A percentile compares a stretch with the other conserved stretches of the same genome.
Conservation (phyloP, 176 grass and related monocot species). For the Neostapfia colusana region DNA sequence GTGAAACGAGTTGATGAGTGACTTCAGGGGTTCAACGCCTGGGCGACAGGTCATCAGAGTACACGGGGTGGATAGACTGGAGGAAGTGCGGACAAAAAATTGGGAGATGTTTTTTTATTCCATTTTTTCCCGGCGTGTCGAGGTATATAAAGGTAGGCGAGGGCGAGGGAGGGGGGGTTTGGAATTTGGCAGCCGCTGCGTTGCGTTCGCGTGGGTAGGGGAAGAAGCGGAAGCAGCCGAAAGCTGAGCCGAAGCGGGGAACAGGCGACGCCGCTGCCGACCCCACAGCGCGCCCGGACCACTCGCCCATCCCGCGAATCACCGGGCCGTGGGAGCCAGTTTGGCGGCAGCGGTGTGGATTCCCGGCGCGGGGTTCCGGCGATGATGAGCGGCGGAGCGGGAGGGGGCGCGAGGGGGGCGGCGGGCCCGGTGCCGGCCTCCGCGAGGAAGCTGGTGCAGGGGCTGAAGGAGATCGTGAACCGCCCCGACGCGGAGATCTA, state of each 20-base stretch:
- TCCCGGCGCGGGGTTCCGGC: no score
- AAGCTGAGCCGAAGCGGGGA: conserved; percentile 31
- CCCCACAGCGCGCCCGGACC: neutral
- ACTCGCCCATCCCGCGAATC: conserved; percentile 10
- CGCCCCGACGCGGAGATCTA: no score
- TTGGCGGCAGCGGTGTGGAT: conserved; percentile 19
- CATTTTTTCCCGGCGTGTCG: conserved; percentile 24
- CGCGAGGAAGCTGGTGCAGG: no score
- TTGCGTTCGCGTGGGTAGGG: conserved; percentile 24
- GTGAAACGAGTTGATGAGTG: neutral
- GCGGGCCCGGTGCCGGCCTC: conserved; percentile 59
- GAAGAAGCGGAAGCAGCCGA: conserved; percentile 14
- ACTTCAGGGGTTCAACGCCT: conserved; percentile 1
- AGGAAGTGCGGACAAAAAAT: conserved; percentile 15
- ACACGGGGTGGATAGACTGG: conserved; percentile 34
- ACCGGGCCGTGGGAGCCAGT: conserved; percentile 21
- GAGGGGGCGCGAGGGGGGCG: conserved; percentile 6
- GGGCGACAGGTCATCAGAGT: conserved; percentile 41
- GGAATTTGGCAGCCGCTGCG: conserved; percentile 52
- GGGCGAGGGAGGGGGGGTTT: conserved; percentile 33
- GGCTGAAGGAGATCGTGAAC: no score
- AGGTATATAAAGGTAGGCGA: conserved; percentile 47
- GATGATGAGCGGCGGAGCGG: conserved; percentile 49
- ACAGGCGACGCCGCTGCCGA: conserved; percentile 18
- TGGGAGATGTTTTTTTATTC: conserved; percentile 21